A percentile compares a stretch with the other conserved stretches of the same genome.
Conservation (phyloP, 2,329 filamentous ascomycete species). For the Cladophialophora carrionii region DNA sequence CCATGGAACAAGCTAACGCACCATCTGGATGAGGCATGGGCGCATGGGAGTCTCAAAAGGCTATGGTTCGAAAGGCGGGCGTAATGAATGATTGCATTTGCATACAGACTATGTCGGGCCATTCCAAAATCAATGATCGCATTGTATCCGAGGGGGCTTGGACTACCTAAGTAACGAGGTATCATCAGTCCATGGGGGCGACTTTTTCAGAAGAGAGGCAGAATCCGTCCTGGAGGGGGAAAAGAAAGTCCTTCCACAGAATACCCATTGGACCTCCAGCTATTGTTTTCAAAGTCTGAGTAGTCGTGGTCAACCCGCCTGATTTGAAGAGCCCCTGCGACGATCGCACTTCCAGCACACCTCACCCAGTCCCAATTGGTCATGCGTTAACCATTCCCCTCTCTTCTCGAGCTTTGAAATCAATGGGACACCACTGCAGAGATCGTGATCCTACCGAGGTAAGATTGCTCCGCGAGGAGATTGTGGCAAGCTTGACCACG, state of each 20-base stretch:
- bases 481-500: neutral
- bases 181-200: neutral
- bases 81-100: slow-evolving; percentile 5
- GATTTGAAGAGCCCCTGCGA: neutral
- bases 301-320: neutral
- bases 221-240: neutral
- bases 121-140: neutral
- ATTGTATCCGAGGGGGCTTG: neutral
- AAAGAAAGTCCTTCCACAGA: slow-evolving; percentile 1
- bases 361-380: neutral
- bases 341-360: neutral
- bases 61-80: neutral
- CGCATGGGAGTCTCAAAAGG: neutral
- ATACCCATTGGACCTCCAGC: neutral
- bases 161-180: slow-evolving; percentile 3
- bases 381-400: neutral
- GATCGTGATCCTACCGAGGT: neutral
- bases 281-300: neutral
- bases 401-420: slow-evolving; percentile 8
- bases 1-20: neutral
- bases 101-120: neutral
- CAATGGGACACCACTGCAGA: neutral
- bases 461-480: neutral
- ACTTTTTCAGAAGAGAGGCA: neutral
- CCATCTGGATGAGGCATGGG: neutral